Evolutionary conservation across 1,139 yeast species (phyloP).

Genomic region (Debaryomyces singareniensis): DNA sequence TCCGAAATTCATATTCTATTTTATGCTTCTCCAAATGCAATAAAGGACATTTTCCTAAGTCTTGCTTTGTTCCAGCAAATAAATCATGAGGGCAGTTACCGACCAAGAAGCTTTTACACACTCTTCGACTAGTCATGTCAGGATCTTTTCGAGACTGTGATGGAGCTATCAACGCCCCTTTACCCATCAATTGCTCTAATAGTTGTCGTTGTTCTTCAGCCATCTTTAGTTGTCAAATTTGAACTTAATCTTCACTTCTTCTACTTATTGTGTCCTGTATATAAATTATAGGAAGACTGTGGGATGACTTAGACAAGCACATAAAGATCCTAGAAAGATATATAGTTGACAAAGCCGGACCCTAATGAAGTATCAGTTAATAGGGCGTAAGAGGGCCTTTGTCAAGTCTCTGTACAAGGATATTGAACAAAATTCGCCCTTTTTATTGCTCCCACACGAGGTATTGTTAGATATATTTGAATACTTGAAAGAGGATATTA

Average conservation of each 20-base stretch:
- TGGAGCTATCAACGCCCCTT: slow-evolving; percentile 41
- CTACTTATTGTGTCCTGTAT: too few species aligned
- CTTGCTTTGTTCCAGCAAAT: slow-evolving; percentile 78
- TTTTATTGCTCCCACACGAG: slow-evolving; percentile 39
- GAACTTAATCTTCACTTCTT: too few species aligned
- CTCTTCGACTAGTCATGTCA: slow-evolving; percentile 56
- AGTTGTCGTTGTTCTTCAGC: slow-evolving; percentile 73
- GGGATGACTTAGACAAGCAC: too few species aligned
- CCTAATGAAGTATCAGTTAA: slow-evolving; percentile 27
- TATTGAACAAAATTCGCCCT: slow-evolving; percentile 19
- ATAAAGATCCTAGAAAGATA: too few species aligned
- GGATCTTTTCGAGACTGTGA: slow-evolving; percentile 33
- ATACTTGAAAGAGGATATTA: slow-evolving; percentile 12
- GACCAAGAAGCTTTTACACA: slow-evolving; percentile 76
- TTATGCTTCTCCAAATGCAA: slow-evolving; percentile 73
- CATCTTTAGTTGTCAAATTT: slow-evolving; percentile 17
- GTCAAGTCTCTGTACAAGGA: not conserved
- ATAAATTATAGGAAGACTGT: too few species aligned
- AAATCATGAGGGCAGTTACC: slow-evolving; percentile 89
- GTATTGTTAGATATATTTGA: slow-evolving; percentile 28
- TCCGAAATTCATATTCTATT: slow-evolving; percentile 60
- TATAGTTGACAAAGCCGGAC: too few species aligned
- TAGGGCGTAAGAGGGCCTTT: slow-evolving; percentile 27
- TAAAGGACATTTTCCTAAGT: slow-evolving; percentile 74
- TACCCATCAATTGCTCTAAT: slow-evolving; percentile 81